Evolutionary conservation across 1,284 basidiomycete species (phyloP).

Genomic region (Chondrostereum purpureum): DNA sequence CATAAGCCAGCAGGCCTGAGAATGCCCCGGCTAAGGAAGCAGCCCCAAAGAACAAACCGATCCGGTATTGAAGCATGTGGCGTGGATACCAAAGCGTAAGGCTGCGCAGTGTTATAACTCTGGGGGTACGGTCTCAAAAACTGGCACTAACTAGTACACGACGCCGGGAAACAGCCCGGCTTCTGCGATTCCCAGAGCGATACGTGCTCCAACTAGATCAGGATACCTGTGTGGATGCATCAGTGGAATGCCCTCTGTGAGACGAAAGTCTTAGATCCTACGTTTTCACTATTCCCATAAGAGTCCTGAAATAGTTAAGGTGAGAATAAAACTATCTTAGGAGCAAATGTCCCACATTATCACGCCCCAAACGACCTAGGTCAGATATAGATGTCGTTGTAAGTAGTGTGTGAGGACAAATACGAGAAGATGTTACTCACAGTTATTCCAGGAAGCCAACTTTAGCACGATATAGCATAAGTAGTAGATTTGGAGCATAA

Average conservation of each 20-base stretch:
- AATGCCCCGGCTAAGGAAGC: constrained; percentile 43
- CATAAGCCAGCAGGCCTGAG: constrained; percentile 39
- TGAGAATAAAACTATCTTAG: constrained; percentile 1
- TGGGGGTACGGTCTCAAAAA: background rate
- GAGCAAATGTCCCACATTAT: constrained; percentile 31
- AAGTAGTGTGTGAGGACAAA: background rate
- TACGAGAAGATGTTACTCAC: constrained; percentile 23
- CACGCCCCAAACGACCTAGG: constrained; percentile 41
- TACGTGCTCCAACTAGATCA: constrained; percentile 54
- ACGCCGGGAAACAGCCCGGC: constrained; percentile 68
- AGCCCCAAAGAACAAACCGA: constrained; percentile 45
- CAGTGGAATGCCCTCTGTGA: background rate
- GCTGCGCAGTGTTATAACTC: constrained; percentile 18
- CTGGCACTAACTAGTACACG: constrained; percentile 43
- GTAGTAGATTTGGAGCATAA: background rate
- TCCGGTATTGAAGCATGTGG: constrained; percentile 40
- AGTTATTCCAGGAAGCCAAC: constrained; percentile 44
- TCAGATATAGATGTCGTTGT: background rate
- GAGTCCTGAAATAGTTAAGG: constrained; percentile 31
- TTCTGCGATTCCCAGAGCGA: constrained; percentile 61
- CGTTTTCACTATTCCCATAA: constrained; percentile 66
- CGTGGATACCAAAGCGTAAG: constrained; percentile 49
- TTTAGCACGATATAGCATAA: no score
- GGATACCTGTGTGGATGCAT: constrained; percentile 42
- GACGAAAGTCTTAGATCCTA: no score